Base-by-base conservation (phyloP, 202 grass and related monocot species). In the Cymbopogon flexuosus region DNA sequence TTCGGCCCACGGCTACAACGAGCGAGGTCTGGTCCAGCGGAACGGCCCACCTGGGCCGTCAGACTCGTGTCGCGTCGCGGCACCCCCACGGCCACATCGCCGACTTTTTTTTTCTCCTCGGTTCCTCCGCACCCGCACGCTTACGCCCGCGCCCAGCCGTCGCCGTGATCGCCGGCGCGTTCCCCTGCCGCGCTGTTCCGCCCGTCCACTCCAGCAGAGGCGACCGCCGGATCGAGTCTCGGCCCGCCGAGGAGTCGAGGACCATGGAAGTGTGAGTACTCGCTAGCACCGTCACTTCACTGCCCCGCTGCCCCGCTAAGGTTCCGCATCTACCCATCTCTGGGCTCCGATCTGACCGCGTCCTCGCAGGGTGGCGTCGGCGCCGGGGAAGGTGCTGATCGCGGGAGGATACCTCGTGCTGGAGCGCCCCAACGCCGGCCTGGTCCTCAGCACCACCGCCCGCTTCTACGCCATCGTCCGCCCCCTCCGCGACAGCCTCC, bases 361-460 rank as follows among this genome's bases (percentile, higher is more conserved):
- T 85, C 33, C 74, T 19, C 85, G n/a, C 82, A 98, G 88, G 84
- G 90, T 98, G 70, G 90, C 90, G 65, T 98, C 96, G 79, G 90
- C 92, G 58, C 92, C 92, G 35, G 92, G 96, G 43, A 95, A 95
- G 87, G 95, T 95, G 54, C 84, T 95, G 80, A 87, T 98, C 60
- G 88, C 90, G 11, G 90, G 96, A 14, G 96, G 96, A 5, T 98
- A 98, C 84, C 90, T 98, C 56, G 87, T 98, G 65, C 86, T 98
- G 72, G 90, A 98, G 72, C 89, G 92, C 76, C 88, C 96, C 52
- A 95, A 98, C 80, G 86, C 88, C 0, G 90, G 96, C 24, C 89
- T 98, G 21, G 92, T 98, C 75, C 88, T 95, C 58, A 95, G 92
- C 87, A 93, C 96, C 82, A 95, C 68, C n/a, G 90, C 96, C 19